Percentiles rank a stretch among this genome's conserved stretches.
These are phyloP conservation scores for Phytophthora pluvialis DNA, from an alignment of 352 stramenopile genomes.

Conservation along the genomic window DNA sequence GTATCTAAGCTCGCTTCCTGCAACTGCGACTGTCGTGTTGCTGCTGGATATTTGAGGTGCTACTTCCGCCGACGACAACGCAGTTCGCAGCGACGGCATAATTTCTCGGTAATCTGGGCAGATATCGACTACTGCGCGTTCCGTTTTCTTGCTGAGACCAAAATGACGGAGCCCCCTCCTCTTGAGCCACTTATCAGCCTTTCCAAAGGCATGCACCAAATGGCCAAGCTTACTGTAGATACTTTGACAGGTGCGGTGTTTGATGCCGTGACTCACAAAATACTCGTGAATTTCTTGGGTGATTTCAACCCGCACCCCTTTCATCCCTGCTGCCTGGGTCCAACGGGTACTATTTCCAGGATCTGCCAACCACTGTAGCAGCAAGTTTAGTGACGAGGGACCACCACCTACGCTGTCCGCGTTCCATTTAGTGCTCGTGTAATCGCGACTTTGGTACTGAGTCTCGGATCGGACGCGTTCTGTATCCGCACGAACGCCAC, in stretches of 20 bases:
- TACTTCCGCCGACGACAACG: background rate
- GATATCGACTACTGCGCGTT: slow-evolving; percentile 10
- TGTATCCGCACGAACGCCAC: background rate
- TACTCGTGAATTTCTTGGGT: slow-evolving; percentile 3
- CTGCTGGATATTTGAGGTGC: background rate
- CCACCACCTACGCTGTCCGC: background rate
- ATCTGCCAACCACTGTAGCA: slow-evolving; percentile 34
- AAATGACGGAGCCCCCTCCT: background rate
- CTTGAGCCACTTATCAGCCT: slow-evolving; percentile 11
- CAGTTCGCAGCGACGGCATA: slow-evolving; percentile 1
- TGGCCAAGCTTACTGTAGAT: slow-evolving; percentile 10
- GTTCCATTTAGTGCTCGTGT: slow-evolving; percentile 4
- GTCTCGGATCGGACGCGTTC: background rate
- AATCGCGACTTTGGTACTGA: background rate
- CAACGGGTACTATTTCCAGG: slow-evolving; percentile 39
- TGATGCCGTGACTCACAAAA: slow-evolving; percentile 6
- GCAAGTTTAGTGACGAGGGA: slow-evolving; percentile 21
- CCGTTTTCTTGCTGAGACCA: background rate
- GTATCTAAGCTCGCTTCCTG: background rate
- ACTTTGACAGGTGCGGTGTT: background rate
- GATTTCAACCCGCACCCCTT: background rate
- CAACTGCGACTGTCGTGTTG: background rate
- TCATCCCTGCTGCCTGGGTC: background rate
- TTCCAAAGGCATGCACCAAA: background rate
- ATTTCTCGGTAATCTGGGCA: slow-evolving; percentile 11